Base-by-base conservation (phyloP, 192 early-diverging fungal genomes). In the Backusella mclennaniae region DNA sequence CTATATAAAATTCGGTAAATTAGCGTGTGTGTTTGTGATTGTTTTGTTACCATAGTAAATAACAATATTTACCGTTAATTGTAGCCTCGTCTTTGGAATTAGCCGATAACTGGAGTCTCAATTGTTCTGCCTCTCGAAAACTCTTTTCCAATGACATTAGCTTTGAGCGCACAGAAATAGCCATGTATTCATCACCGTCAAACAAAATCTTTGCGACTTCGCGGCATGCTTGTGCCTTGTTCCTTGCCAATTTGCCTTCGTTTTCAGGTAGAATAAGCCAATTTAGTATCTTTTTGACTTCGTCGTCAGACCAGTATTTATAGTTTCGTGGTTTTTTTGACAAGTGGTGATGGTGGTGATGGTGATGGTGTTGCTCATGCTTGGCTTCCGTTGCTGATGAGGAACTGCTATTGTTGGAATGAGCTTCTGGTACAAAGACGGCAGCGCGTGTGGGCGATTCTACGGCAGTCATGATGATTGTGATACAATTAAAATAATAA, bases 311-410 rank as follows among this genome's bases (percentile, higher is more conserved):
- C 67, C 67, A 68, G 19, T 68, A 68, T 36, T 68, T 68, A 68
- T 68, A 68, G 14, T 68, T 68, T n/a, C 67, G 67, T n/a, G 67
- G 67, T 35, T 68, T 68, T 68, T 68, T 68, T 68, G 67, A 68
- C 35, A 36, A 6, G 15, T 68, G 67, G 35, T 68, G 17, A 19
- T 68, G 67, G 35, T 68, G 17, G 1, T 68, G 67, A 3, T 68
- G 46, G 46, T 49, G 46, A 49, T 49, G 46, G 46, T 49, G 46
- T 49, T 49, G 29, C 1, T 68, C 67, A 19, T 68, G 19, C 4
- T 19, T 35, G 12, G 67, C 17, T n/a, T 68, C 67, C 0, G n/a
- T 35, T 35, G 35, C n/a, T 35, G 67, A 3, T 63, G 67, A 68
- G 35, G 67, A 68, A 8, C 35, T 68, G 12, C 56, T 63, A 14